Base-by-base conservation (phyloP, 441 rosid genomes). In the Gossypium aridum region DNA sequence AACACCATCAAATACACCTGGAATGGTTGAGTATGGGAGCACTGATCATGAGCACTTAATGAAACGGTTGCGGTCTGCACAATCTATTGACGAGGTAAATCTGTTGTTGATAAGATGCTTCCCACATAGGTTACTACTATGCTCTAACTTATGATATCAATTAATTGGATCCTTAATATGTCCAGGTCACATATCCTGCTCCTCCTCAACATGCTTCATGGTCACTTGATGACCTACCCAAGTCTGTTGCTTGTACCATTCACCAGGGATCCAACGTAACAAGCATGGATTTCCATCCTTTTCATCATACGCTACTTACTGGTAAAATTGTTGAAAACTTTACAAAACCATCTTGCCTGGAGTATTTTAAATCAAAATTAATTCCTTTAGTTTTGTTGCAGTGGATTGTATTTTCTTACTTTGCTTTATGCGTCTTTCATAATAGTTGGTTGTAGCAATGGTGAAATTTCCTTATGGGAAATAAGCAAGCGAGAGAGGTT, bases 221-320 rank as follows among this genome's bases (percentile, higher is more conserved):
- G 70, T 74, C 81, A 31, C 79, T 47, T 61, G 76, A 83, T 16
- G 80, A 83, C 80, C 72, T 83, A 3, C 83, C 83, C 0, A 76
- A 63, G 59, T 70, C 77, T 47, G 83, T 83, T 60, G 78, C 78
- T 39, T 70, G 75, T 72, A 77, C 82, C 37, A 34, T 76, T 51
- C 70, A 66, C 69, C 77, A 83, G 60, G 86, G 86, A 57, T 83
- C 83, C 20, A 28, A 20, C 16, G 71, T 83, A 31, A 74, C 59
- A 63, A 83, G 82, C 77, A 80, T 83, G 83, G 86, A 83, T 76
- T 83, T 83, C 79, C 80, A 83, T 76, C 82, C 77, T 75, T 64
- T 59, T 37, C 79, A 65, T 71, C 74, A 71, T 26, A 71, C 76
- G 2, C 66, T 79, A 66, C 82, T 79, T 65, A 68, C 70, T 6